Base-by-base conservation (phyloP, 768 basidiomycete genomes). In the Hericium rajendrae region DNA sequence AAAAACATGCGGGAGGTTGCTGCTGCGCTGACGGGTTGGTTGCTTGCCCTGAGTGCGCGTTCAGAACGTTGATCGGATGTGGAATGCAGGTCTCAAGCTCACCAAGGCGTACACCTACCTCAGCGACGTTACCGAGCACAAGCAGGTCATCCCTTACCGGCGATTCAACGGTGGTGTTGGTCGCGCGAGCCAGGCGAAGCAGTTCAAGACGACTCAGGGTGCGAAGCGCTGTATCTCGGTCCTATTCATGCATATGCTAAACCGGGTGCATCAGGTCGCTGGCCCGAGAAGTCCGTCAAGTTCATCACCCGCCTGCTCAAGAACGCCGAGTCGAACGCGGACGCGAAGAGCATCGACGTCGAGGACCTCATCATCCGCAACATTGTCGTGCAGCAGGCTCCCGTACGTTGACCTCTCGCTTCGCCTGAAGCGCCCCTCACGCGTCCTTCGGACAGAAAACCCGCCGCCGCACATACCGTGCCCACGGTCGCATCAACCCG, bases 1-100 rank as follows among this genome's bases (percentile, higher is more conserved):
- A 99, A 99, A 88, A 99, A 98, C 84, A 98, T 97, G 92, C 86
- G 91, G 62, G 97, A 99, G 76, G 97, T 98, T 57, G 94, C 91
- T 53, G 95, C 95, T 63, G 93, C 90, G 64, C 78, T 97, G 62
- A 82, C 86, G 63, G 94, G 94, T 92, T 63, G 68, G 80, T 73
- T 13, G 39, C 48, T 41, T 37, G 37, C 37, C 8, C 18, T n/a
- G 48, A 24, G 12, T 10, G 3, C 38, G 37, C 6, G 22, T 41
- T 24, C 52, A 53, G 55, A 52, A 60, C 57, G 40, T 54, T 57
- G 56, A 62, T 18, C n/a, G 11, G 24, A 26, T 51, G 26, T 22
- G 20, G 3, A 28, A 43, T 28, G n/a, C 59, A 94, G 94, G 97
- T 70, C 76, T 95, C 74, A 91, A 90, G 71, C 79, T 98, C 73